Evolutionary conservation across 352 stramenopile genomes (phyloP).

Genomic region (Globisporangium alternatum): DNA sequence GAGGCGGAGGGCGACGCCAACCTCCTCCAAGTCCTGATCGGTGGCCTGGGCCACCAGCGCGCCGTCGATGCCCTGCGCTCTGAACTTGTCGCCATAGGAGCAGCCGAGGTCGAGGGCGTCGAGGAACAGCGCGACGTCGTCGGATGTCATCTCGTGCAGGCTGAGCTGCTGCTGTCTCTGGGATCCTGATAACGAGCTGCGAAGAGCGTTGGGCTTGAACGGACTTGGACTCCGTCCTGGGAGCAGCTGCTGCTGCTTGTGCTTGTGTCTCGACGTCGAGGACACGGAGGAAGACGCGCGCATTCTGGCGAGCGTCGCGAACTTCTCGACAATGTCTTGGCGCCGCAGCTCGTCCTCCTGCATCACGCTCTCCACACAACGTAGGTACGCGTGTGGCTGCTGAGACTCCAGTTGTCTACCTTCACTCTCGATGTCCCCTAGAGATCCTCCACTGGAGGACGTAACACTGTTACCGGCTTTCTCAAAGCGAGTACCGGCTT

Average conservation of each 20-base stretch:
- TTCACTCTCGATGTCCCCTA: background rate
- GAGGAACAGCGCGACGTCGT: constrained; percentile 49
- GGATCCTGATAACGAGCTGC: background rate
- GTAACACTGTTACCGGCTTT: background rate
- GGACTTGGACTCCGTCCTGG: background rate
- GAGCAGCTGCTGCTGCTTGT: constrained; percentile 9
- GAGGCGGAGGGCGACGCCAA: constrained; percentile 62
- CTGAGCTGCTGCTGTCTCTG: constrained; percentile 11
- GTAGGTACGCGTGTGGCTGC: constrained; percentile 15
- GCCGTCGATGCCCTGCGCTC: constrained; percentile 59
- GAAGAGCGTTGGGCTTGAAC: background rate
- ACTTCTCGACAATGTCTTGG: constrained; percentile 52
- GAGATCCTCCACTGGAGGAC: background rate
- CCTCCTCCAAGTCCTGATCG: constrained; percentile 57
- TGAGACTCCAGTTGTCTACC: background rate
- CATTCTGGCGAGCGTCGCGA: constrained; percentile 24
- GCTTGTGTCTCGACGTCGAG: constrained; percentile 18
- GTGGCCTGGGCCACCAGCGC: constrained; percentile 49
- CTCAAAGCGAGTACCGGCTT: background rate
- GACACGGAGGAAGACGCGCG: background rate
- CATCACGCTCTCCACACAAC: constrained; percentile 30
- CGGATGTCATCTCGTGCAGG: constrained; percentile 30
- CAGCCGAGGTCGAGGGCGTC: constrained; percentile 43
- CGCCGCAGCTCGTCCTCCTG: constrained; percentile 56
- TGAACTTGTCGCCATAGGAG: constrained; percentile 32